Base-by-base conservation (phyloP, 192 early-diverging fungal genomes). In the Rhizoclosmatium globosum region DNA sequence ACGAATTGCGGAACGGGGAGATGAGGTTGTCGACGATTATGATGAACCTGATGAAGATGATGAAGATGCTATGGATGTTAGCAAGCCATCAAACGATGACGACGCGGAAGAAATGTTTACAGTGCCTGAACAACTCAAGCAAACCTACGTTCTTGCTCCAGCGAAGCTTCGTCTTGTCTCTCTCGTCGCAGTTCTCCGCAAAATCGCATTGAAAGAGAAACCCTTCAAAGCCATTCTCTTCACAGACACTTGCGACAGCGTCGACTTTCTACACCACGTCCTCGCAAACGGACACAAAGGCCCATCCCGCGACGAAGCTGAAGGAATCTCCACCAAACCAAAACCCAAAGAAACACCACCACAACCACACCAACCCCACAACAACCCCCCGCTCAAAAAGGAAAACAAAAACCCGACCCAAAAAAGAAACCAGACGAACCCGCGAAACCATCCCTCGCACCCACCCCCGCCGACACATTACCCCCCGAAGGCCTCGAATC, bases 81-180 rank as follows among this genome's bases (percentile, higher is more conserved):
- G 3, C n/a, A 21, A 44, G 17, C 44, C 46, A 23, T 56, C 65
- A 11, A 23, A 6, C 4, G 50, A 3, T 15, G 23, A 21, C 2
- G 60, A 74, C 43, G 2, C 11, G 11, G 72, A 64, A 9, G 38
- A 76, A 1, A 86, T 82, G 38, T 94, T 92, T 73, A 87, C 91
- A 3, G 91, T 94, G 7, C 97, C 98, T 19, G 92, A 90, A 70
- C 95, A 97, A 78, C 88, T 99, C 19, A 89, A 93, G 67, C 98
- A 99, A 74, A 87, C 87, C 23, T 95, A 95, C 74, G 89, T 95
- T 2, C 84, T 96, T 43, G 86, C 91, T 3, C 98, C 97, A 2
- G 95, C 96, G 41, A 98, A 98, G 83, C 91, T 96, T 41, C 94
- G 97, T 42, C 86, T 99, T 38, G 94, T 98, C 9, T 92, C 95